Base-by-base conservation (phyloP, 208 protist genomes). In the Crithidia thermophila region DNA sequence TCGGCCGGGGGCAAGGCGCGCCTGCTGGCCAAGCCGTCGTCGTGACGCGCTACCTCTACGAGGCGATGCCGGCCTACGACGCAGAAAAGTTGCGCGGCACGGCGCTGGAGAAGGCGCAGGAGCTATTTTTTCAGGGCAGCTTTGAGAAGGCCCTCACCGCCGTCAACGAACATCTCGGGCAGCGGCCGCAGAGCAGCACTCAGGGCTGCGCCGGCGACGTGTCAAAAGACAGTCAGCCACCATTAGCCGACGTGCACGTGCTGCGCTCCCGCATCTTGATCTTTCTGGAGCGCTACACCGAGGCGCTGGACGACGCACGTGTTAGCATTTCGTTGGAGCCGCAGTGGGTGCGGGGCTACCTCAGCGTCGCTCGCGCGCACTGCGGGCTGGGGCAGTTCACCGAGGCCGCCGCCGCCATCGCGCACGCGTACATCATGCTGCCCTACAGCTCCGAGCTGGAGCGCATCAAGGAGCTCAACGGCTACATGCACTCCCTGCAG, bases 181-280 rank as follows among this genome's bases (percentile, higher is more conserved):
- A 11, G 42, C 21, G n/a, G 16, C 36, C 16, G 5, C 16, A 7
- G 16, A 20, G 40, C 40, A 46, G 2, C 14, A 31, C 5, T 27
- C 30, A 27, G 23, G 11, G 34, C 14, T 20, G 25, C 37, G 10
- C 39, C 25, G 39, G 4, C 11, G 39, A 7, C 36, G 28, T 8
- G 4, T 6, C 57, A 39, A 36, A 13, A 3, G 28, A n/a, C 30
- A 59, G 57, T 9, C 39, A 16, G 39, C 30, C 16, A 16, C 34
- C 51, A 30, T 45, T 66, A 0, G 73, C 82, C 9, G 88, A 94
- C 56, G 58, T 75, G 23, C 79, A 79, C 11, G 52, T 81, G 31
- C 50, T 92, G 51, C 85, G 85, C n/a, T 91, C 85, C n/a, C 74
- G 79, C 20, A 55, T 83, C 28, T 82, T 73, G 45, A 39, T 94